Conservation (phyloP, 257 asterid genomes). For the Jaltomata sinuosa region DNA sequence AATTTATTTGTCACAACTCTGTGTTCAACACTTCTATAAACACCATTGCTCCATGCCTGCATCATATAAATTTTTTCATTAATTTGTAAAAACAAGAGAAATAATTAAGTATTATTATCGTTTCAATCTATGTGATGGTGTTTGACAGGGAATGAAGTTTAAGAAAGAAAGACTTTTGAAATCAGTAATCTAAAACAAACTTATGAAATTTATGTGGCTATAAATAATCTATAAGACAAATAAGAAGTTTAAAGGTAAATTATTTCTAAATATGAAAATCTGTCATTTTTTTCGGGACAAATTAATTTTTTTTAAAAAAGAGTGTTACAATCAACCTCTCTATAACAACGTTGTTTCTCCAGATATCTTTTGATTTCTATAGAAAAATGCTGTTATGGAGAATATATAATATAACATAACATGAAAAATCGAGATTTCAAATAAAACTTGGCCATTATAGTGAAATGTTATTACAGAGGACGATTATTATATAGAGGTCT, state of each 20-base stretch:
- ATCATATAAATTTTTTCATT: not conserved
- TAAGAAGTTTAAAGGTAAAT: not conserved
- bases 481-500: no score
- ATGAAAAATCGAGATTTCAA: not conserved
- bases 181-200: not conserved
- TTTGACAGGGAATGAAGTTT: not conserved
- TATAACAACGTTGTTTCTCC: not conserved
- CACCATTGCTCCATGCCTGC: conserved; percentile 97
- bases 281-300: no score
- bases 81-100: not conserved
- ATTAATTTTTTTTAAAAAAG: no score
- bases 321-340: not conserved
- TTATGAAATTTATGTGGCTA: no score
- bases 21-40: conserved; percentile 77
- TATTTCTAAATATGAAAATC: no score
- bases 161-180: not conserved
- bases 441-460: not conserved
- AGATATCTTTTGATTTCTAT: not conserved
- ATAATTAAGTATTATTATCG: not conserved
- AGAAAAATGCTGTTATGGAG: not conserved
- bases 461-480: not conserved
- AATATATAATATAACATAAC: not conserved
- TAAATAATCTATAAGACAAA: no score
- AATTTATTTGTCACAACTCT: conserved; percentile 67
- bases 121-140: not conserved